phyloP scores from a whole-genome alignment of 225 moss, liverwort and hornwort species.

The Pseudisothecium myosuroides region DNA sequence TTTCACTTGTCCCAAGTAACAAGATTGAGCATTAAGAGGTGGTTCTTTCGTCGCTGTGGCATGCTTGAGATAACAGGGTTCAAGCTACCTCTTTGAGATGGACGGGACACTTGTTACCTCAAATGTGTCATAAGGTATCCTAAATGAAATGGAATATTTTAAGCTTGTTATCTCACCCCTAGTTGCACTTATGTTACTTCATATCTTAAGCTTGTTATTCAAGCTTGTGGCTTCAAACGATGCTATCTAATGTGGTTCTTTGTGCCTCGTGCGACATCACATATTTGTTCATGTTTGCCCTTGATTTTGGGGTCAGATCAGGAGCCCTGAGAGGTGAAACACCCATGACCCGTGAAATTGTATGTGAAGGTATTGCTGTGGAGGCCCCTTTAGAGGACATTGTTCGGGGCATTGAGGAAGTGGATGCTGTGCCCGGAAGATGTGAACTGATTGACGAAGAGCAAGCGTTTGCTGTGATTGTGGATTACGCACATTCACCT shows the following conservation, averaged over 20 bases:
- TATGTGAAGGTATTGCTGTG: conserved; percentile 60
- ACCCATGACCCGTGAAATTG: background rate
- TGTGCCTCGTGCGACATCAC: background rate
- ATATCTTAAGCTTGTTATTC: background rate
- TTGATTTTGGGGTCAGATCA: background rate
- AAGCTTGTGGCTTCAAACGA: background rate
- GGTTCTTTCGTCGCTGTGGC: background rate
- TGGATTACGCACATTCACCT: conserved; percentile 91
- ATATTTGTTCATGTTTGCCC: background rate
- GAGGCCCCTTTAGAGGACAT: conserved; percentile 80
- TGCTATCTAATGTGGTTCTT: background rate
- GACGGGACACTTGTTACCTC: background rate
- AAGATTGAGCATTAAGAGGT: background rate
- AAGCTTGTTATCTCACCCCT: background rate
- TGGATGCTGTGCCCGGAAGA: conserved; percentile 90
- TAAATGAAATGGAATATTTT: background rate
- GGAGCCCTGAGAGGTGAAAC: background rate
- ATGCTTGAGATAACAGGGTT: background rate
- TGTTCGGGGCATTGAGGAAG: conserved; percentile 94
- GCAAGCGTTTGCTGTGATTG: conserved; percentile 96
- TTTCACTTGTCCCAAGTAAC: background rate
- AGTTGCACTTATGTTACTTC: background rate
- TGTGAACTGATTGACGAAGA: conserved; percentile 98
- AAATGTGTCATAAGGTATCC: background rate
- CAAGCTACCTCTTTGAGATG: background rate